Conservation (phyloP, 1,284 basidiomycete genomes). For the Tilletiopsis washingtonensis region DNA sequence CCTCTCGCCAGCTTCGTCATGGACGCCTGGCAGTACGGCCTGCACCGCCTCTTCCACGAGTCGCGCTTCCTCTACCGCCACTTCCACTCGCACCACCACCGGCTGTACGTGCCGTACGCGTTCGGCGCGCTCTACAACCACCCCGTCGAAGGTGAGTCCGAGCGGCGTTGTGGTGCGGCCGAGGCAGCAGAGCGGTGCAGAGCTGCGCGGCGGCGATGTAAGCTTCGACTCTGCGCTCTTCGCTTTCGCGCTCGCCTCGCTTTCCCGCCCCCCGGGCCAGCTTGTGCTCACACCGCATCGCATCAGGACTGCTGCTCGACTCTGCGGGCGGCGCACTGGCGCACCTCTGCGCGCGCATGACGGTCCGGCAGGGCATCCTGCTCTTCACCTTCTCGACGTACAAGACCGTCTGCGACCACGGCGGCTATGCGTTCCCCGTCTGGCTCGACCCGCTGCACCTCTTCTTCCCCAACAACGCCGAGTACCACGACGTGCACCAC, state of each 20-base stretch:
- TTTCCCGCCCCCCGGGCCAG: not conserved
- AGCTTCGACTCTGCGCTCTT: too few species aligned
- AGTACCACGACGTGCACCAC: conserved; percentile 98
- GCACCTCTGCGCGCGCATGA: conserved; percentile 64
- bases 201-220: too few species aligned
- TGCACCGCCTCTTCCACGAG: conserved; percentile 84
- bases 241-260: too few species aligned
- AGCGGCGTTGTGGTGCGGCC: too few species aligned
- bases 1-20: conserved; percentile 67
- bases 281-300: not conserved
- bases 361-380: conserved; percentile 65
- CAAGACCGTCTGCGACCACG: conserved; percentile 98
- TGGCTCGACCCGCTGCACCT: conserved; percentile 68
- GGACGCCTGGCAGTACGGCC: conserved; percentile 97
- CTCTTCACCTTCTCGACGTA: conserved; percentile 75
- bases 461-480: conserved; percentile 83
- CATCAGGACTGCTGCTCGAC: conserved; percentile 73
- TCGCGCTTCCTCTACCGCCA: conserved; percentile 85
- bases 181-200: too few species aligned
- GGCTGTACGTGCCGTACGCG: conserved; percentile 92
- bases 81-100: conserved; percentile 90
- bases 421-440: conserved; percentile 80
- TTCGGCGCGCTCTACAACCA: conserved; percentile 98
- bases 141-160: conserved; percentile 62
- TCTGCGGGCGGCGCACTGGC: conserved; percentile 72